phyloP scores from a whole-genome alignment of 2,329 filamentous ascomycete species.

The Chaetomiaceae sp. region DNA sequence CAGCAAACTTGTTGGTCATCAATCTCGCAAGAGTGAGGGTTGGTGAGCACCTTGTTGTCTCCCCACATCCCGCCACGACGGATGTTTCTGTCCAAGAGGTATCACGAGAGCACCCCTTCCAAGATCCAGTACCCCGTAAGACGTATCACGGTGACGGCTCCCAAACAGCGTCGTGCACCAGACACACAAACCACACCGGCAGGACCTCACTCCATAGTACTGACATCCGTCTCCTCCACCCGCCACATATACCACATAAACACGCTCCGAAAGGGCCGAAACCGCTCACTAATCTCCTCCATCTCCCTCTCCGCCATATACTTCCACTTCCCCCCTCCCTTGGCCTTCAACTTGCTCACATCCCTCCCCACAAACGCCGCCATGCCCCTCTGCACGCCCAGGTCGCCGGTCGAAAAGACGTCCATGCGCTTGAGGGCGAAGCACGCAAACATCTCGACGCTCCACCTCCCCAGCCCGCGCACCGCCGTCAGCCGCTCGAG shows the following conservation, averaged over 20 bases:
- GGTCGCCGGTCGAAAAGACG: conserved; percentile 85
- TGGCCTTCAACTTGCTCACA: conserved; percentile 70
- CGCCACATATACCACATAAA: conserved; percentile 99
- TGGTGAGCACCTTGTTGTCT: too few species aligned
- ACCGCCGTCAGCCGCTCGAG: conserved; percentile 79
- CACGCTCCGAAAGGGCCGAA: conserved; percentile 80
- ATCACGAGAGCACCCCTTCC: too few species aligned
- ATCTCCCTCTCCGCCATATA: conserved; percentile 96
- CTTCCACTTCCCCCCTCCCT: conserved; percentile 80
- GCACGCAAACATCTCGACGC: conserved; percentile 95
- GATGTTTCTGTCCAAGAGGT: too few species aligned
- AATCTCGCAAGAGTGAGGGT: too few species aligned
- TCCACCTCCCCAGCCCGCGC: conserved; percentile 83
- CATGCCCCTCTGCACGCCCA: conserved; percentile 94
- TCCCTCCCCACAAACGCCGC: conserved; percentile 80
- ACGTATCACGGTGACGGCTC: too few species aligned
- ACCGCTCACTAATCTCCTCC: conserved; percentile 73
- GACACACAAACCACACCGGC: neutral
- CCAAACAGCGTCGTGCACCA: neutral
- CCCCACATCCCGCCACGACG: too few species aligned
- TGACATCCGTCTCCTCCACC: conserved; percentile 73
- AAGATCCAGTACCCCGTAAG: too few species aligned
- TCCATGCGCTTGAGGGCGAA: conserved; percentile 94
- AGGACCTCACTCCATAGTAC: conserved; percentile 49
- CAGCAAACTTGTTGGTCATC: too few species aligned